phyloP scores from a whole-genome alignment of 2,329 filamentous ascomycete species.

The Fusarium chlamydosporum region DNA sequence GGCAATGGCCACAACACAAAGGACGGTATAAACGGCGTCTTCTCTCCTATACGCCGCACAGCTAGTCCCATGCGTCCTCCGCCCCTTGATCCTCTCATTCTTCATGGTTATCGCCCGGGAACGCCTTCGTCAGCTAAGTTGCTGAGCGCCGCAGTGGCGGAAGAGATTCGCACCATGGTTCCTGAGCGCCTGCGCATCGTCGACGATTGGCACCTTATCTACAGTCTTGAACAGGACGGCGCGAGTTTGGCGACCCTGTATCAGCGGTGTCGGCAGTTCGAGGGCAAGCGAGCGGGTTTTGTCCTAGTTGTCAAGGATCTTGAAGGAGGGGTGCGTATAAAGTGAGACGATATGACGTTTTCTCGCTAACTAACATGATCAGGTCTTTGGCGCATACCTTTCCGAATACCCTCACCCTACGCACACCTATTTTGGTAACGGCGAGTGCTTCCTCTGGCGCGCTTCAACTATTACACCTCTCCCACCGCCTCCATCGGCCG shows the following conservation, averaged over 20 bases:
- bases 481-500: conserved; percentile 65
- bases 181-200: conserved; percentile 88
- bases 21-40: conserved; percentile 71
- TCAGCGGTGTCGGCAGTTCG: conserved; percentile 77
- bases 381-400: conserved; percentile 93
- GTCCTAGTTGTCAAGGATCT: conserved; percentile 89
- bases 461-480: conserved; percentile 70
- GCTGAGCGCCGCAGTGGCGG: conserved; percentile 80
- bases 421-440: conserved; percentile 92
- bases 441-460: conserved; percentile 86
- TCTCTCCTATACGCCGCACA: conserved; percentile 66
- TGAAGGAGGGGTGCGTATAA: conserved; percentile 74
- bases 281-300: conserved; percentile 82
- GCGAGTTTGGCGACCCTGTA: conserved; percentile 90
- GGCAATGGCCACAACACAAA: conserved; percentile 63
- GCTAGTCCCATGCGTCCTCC: conserved; percentile 88
- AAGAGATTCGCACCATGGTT: conserved; percentile 91
- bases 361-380: conserved; percentile 26
- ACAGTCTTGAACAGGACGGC: conserved; percentile 93
- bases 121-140: conserved; percentile 74
- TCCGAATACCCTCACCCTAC: conserved; percentile 87
- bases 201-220: conserved; percentile 88
- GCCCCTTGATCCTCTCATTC: conserved; percentile 83
- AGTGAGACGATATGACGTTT: conserved; percentile 29
- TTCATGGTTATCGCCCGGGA: conserved; percentile 74